Evolutionary conservation across 2,329 filamentous ascomycete genomes (phyloP).

Genomic region (Diplodia corticola): DNA sequence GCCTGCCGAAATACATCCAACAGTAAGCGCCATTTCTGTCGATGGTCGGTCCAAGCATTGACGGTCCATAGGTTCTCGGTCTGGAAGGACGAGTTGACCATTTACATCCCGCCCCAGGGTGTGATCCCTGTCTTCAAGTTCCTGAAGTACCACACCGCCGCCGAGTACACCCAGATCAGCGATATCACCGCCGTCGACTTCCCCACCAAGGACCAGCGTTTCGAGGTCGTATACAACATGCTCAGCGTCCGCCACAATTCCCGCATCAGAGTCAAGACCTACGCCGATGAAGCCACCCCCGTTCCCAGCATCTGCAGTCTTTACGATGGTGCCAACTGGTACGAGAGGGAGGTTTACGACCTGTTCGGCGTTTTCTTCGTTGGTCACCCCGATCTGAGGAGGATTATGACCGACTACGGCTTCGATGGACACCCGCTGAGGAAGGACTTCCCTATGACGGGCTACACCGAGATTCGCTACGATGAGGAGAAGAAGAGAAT

Average conservation of each 20-base stretch:
- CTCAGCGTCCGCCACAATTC: conserved; percentile 95
- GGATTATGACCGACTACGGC: conserved; percentile 99
- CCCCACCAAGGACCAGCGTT: conserved; percentile 90
- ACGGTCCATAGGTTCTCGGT: conserved; percentile 72
- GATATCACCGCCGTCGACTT: conserved; percentile 95
- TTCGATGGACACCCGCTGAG: conserved; percentile 96
- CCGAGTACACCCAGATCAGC: conserved; percentile 92
- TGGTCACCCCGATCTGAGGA: conserved; percentile 89
- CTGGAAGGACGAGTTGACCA: conserved; percentile 98
- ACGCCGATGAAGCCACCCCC: conserved; percentile 92
- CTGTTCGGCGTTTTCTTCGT: conserved; percentile 96
- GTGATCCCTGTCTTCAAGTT: conserved; percentile 91
- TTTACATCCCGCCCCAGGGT: conserved; percentile 85
- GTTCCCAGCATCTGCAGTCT: conserved; percentile 84
- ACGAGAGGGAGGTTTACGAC: conserved; percentile 97
- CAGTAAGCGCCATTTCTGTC: conserved; percentile 52
- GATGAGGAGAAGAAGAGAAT: conserved; percentile 99
- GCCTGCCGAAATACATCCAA: conserved; percentile 95
- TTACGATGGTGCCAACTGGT: conserved; percentile 97
- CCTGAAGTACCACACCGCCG: conserved; percentile 95
- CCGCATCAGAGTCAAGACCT: conserved; percentile 96
- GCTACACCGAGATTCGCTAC: conserved; percentile 96
- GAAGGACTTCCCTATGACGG: conserved; percentile 97
- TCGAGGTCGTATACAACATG: conserved; percentile 97
- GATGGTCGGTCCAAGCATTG: neutral